These are phyloP conservation scores for Reutealis trisperma DNA, from an alignment of 345 rosid species.

Conservation along the genomic window DNA sequence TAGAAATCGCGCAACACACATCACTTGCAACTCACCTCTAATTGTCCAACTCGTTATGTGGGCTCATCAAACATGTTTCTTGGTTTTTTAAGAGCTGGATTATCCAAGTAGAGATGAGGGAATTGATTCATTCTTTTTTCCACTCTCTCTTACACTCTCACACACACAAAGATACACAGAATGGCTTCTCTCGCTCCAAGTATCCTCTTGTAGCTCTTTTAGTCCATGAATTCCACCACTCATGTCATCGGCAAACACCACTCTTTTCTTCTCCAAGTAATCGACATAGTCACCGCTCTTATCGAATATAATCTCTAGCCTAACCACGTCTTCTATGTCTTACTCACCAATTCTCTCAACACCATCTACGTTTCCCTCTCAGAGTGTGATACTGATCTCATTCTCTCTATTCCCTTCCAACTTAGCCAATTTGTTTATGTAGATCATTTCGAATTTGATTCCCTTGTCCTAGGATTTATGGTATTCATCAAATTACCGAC, in stretches of 20 bases:
- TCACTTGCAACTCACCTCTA: too few relatives aligned
- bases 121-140: too few relatives aligned
- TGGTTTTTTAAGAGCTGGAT: too few relatives aligned
- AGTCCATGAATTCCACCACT: conserved; percentile 72
- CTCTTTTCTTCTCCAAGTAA: conserved; percentile 81
- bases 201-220: conserved; percentile 85
- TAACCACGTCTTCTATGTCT: conserved; percentile 92
- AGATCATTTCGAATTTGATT: conserved; percentile 72
- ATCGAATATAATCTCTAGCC: conserved; percentile 91
- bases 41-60: too few relatives aligned
- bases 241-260: conserved; percentile 95
- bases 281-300: conserved; percentile 90
- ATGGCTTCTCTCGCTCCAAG: conserved; percentile 86
- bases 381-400: conserved; percentile 81
- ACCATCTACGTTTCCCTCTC: conserved; percentile 95
- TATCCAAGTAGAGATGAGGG: too few relatives aligned
- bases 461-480: conserved; percentile 83
- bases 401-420: conserved; percentile 87
- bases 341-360: conserved; percentile 91
- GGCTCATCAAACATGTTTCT: too few relatives aligned
- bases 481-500: conserved; percentile 85
- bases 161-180: conserved; percentile 11
- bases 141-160: background rate
- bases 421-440: conserved; percentile 88
- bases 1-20: too few relatives aligned